A percentile compares a stretch with the other conserved stretches of the same genome.
phyloP scores from a whole-genome alignment of 2,329 filamentous ascomycete species.

The Penicillium corylophilum region DNA sequence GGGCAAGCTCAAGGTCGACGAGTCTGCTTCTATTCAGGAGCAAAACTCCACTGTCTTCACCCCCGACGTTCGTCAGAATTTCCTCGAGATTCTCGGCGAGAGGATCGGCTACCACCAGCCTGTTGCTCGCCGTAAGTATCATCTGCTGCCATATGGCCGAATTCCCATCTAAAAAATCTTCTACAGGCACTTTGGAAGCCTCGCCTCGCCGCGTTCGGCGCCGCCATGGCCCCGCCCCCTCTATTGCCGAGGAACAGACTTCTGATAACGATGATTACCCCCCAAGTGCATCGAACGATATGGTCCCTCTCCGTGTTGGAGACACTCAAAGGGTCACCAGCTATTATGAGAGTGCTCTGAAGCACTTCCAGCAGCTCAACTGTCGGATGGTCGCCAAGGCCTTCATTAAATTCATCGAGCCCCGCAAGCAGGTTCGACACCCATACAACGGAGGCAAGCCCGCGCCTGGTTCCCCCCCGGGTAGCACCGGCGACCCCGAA shows the following conservation, averaged over 20 bases:
- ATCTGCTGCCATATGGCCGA: neutral
- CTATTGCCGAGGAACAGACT: slow-evolving; percentile 16
- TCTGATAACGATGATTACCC: slow-evolving; percentile 27
- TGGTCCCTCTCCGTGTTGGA: slow-evolving; percentile 38
- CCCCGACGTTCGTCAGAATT: slow-evolving; percentile 35
- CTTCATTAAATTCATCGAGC: slow-evolving; percentile 50
- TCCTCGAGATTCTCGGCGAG: slow-evolving; percentile 35
- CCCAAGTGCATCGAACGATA: slow-evolving; percentile 23
- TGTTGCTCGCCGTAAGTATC: slow-evolving; percentile 28
- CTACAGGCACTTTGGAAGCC: slow-evolving; percentile 14
- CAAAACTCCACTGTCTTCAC: slow-evolving; percentile 34
- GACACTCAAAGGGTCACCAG: slow-evolving; percentile 37
- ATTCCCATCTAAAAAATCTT: neutral
- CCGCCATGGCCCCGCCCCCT: slow-evolving; percentile 22
- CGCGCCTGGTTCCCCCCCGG: slow-evolving; percentile 33
- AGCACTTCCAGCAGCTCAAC: slow-evolving; percentile 47
- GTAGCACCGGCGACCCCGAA: slow-evolving; percentile 42
- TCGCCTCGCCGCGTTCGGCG: slow-evolving; percentile 32
- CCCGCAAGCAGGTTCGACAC: slow-evolving; percentile 49
- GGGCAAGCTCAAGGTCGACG: slow-evolving; percentile 33
- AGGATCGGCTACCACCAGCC: slow-evolving; percentile 31
- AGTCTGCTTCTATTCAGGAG: slow-evolving; percentile 34
- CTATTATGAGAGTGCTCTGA: slow-evolving; percentile 44
- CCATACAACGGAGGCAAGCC: slow-evolving; percentile 50
- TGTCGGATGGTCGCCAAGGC: slow-evolving; percentile 48